Evolutionary conservation across 768 basidiomycete species (phyloP), one percentile per base, ranked within the genome.

Genomic region (Termitomyces sp.): DNA sequence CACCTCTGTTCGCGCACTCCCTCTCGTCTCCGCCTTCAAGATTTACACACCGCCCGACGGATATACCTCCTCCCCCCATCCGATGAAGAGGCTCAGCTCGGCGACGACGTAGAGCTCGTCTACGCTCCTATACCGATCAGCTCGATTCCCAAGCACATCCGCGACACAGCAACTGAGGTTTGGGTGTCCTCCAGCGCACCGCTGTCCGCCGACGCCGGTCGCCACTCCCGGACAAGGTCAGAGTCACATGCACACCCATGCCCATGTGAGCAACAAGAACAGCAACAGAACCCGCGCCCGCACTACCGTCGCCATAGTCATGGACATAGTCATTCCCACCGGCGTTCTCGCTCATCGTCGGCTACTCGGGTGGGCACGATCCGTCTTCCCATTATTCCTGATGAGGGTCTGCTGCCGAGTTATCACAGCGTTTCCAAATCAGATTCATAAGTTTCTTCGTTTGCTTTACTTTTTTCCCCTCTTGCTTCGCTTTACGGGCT

Each of bases 111-210:
- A 49, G 72, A 78, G 62, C 63, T 86, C 35, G 81, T 92, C n/a
- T 92, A 91, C 68, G 86, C 88, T n/a, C 88, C 89, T 13, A 80
- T 92, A 1, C 82, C 87, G 0, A 70, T 88, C 44, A 78, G 73
- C 61, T 78, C 82, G 13, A 73, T 91, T 11, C 81, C 89, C 9
- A 71, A 76, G 20, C 77, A 80, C 39, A 66, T 87, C 46, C 76
- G 84, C 20, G 79, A 81, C 33, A 79, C 75, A 20, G 84, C 83
- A n/a, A 84, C 78, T 55, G 89, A 90, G 66, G 89, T 86, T 11
- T 91, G 90, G 90, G 77, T 92, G 11, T 74, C 78, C 2, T 68
- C 65, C 36, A 62, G 68, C 59, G 68, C 75, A 53, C 59, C 70
- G 59, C 48, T 67, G 22, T 55, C 65, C 38, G 46, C 64, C 45